phyloP scores from a whole-genome alignment of 2,329 filamentous ascomycete species.

The Aspergillus sp. region DNA sequence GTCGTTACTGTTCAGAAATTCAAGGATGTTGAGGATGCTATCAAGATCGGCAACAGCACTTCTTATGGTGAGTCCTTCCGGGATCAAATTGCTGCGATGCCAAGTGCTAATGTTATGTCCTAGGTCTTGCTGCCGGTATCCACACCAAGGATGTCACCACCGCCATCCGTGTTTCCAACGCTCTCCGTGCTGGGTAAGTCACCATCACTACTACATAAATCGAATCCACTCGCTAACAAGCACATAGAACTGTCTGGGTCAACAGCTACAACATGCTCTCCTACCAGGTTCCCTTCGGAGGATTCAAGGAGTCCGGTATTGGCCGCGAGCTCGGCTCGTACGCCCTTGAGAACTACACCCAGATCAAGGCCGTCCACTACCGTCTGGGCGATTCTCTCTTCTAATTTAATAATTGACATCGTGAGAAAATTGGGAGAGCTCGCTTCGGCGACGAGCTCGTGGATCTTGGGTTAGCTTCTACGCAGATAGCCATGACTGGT shows the following conservation, averaged over 20 bases:
- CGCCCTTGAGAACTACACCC: constrained; percentile 52
- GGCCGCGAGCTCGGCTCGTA: constrained; percentile 52
- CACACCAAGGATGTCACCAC: constrained; percentile 80
- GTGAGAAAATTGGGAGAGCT: constrained; percentile 12
- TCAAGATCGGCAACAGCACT: constrained; percentile 69
- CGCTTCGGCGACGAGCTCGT: constrained; percentile 8
- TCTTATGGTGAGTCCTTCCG: constrained; percentile 58
- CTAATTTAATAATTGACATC: constrained; percentile 32
- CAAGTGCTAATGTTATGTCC: not conserved
- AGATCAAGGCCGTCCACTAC: constrained; percentile 50
- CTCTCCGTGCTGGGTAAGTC: constrained; percentile 65
- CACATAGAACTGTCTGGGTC: constrained; percentile 58
- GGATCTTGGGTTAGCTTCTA: not conserved
- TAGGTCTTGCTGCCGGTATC: constrained; percentile 67
- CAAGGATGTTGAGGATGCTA: constrained; percentile 69
- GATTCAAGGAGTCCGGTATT: constrained; percentile 48
- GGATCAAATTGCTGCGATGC: not conserved
- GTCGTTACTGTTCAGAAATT: constrained; percentile 75
- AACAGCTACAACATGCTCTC: constrained; percentile 70
- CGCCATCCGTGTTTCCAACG: constrained; percentile 72
- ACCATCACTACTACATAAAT: constrained; percentile 50
- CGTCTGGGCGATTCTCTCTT: constrained; percentile 48
- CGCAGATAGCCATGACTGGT: constrained; percentile 3
- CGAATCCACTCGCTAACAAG: constrained; percentile 1
- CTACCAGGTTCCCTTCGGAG: constrained; percentile 47